Base-by-base conservation (phyloP, 2,329 filamentous ascomycete species). In the Cadophora gregata region DNA sequence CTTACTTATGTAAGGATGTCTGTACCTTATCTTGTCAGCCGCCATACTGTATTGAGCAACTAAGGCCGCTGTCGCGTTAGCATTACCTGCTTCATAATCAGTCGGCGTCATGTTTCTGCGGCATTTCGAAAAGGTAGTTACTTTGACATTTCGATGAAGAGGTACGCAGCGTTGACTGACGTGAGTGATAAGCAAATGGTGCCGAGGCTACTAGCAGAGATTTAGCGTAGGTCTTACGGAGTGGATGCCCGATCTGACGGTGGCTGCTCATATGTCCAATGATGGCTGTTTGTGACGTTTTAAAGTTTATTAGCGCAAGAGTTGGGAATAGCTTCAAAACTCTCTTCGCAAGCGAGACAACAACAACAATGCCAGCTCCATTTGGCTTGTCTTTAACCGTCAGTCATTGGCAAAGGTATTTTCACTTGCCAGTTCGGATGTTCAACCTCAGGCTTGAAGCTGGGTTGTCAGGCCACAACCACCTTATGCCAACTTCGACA, bases 1-100 rank as follows among this genome's bases (percentile, higher is more conserved):
- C 55, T 59, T 42, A 16, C 50, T 53, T 53, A 53, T 53, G 50
- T 53, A n/a, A 53, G 50, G 50, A 53, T 31, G 1, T 3, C 25
- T n/a, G 25, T 25, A 31, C 31, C 25, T 53, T 53, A 29, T 53
- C 50, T 9, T 12, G 50, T 53, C 50, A 53, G 50, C 50, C 48
- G n/a, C 27, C 50, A 31, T 19, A 6, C 50, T 53, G 7, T n/a
- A 31, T 53, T 5, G 8, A 5, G 25, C 25, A 31, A 31, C 25
- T 27, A 53, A 31, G 50, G 27, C 50, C 25, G 50, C 25, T 53
- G 8, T 53, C 4, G 27, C 12, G 31, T 53, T 31, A 16, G 27
- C 27, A 53, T 31, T 53, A 31, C 14, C 50, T 47, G 42, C 42
- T 47, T 47, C 42, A 47, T 47, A 47, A 47, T n/a, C 42, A 47